Evolutionary conservation across 2,329 filamentous ascomycete genomes (phyloP), one percentile per base, ranked within the genome.

Genomic region (Fusarium sp.): DNA sequence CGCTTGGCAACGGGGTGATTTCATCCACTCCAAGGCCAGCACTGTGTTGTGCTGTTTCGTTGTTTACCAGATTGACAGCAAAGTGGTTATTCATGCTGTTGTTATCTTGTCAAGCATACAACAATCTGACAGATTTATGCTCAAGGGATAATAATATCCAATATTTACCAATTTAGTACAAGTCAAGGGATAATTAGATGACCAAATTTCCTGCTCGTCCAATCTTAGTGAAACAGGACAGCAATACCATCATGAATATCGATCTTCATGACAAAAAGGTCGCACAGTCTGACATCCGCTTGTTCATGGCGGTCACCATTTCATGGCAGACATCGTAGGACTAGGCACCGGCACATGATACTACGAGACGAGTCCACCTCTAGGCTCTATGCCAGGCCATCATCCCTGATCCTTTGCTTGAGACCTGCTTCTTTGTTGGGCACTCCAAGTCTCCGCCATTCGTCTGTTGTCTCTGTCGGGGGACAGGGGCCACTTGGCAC

Each of bases 381-480:
- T 14, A 15, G 19, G 45, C 48, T 19, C 19, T 19, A 19, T 19
- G 19, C 19, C 19, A 19, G 19, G 48, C 42, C n/a, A 41, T 37
- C 45, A 44, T 49, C 57, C 57, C 61, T 50, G 47, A 29, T 56
- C 31, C 41, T 50, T 57, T 62, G 39, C 41, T 53, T 32, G 32
- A 47, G 11, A 29, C 25, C 35, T 49, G 52, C 51, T 69, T 45
- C 59, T 62, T 51, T 50, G 46, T 62, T 58, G 36, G 49, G 52
- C 39, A 33, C 21, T 25, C 31, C 25, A 37, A 33, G 38, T 35
- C 45, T 53, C 43, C 62, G 50, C 49, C 54, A 69, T 70, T 68
- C 61, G 67, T 55, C 53, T 57, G 51, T 50, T 66, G 66, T 68
- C 66, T 68, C 62, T 57, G 44, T 42, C 45, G 32, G 54, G 47